Conservation (phyloP, 2,329 filamentous ascomycete genomes). For the Cercospora zeae-maydis region DNA sequence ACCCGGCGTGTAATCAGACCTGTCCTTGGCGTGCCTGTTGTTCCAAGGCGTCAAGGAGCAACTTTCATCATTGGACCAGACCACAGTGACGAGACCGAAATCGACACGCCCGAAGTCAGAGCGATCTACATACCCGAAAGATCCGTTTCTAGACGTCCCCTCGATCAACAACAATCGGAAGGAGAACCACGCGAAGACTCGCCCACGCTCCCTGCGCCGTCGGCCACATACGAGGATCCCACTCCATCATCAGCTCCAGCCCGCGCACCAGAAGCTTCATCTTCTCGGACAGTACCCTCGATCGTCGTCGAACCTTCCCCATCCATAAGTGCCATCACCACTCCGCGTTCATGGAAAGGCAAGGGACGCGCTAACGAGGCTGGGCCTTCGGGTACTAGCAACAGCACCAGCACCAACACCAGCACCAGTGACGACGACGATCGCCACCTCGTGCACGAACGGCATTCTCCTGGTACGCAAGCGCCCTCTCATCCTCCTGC, state of each 20-base stretch:
- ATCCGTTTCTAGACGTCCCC: background rate
- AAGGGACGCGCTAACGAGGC: background rate
- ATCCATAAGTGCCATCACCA: background rate
- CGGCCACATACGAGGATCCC: background rate
- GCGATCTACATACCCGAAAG: background rate
- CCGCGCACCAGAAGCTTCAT: background rate
- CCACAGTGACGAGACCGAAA: background rate
- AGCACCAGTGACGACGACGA: background rate
- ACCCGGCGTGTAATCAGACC: background rate
- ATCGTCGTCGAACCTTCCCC: background rate
- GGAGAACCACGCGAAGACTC: background rate
- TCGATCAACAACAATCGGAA: background rate
- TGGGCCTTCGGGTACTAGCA: background rate
- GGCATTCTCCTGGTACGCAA: background rate
- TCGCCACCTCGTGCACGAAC: background rate
- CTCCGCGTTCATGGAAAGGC: background rate
- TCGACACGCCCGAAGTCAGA: background rate
- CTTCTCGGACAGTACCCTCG: background rate
- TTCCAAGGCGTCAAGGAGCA: background rate
- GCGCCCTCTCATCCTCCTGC: background rate
- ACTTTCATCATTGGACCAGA: background rate
- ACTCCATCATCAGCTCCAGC: background rate
- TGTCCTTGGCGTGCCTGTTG: background rate
- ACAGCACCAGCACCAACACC: background rate
- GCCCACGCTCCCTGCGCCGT: background rate